Conservation (phyloP, 106 monocot genomes). For the Cymbidium sinense region DNA sequence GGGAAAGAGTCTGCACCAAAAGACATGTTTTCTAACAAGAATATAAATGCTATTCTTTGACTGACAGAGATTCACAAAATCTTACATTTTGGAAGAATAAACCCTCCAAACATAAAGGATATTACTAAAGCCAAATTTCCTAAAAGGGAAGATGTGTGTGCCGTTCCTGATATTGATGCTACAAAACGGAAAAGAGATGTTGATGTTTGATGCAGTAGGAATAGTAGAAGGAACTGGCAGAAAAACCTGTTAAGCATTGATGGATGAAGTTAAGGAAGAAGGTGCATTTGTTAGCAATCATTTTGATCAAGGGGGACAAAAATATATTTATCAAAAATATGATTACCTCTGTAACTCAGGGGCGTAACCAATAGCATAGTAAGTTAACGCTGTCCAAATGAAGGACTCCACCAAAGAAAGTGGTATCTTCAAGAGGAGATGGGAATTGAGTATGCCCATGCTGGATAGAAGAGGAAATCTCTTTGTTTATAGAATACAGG, state of each 20-base stretch:
- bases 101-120: slow-evolving; percentile 12
- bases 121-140: slow-evolving; percentile 5
- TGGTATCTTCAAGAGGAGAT: slow-evolving; percentile 22
- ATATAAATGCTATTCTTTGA: neutral
- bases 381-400: slow-evolving; percentile 34
- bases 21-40: neutral
- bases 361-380: slow-evolving; percentile 35
- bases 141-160: neutral
- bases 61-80: neutral
- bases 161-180: slow-evolving; percentile 4
- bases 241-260: slow-evolving; percentile 7
- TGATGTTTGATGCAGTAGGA: slow-evolving; percentile 17
- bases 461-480: slow-evolving; percentile 28
- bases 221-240: slow-evolving; percentile 14
- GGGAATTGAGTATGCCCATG: slow-evolving; percentile 29
- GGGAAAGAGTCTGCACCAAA: slow-evolving; percentile 14
- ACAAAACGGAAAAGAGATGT: slow-evolving; percentile 16
- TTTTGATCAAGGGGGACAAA: neutral
- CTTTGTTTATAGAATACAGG: slow-evolving; percentile 25
- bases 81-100: slow-evolving; percentile 19
- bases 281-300: neutral
- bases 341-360: slow-evolving; percentile 24
- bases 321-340: neutral
- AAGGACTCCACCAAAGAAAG: slow-evolving; percentile 40
- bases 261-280: neutral